Percentiles rank a stretch among this genome's conserved stretches.
Conservation (phyloP, 2,329 filamentous ascomycete genomes). For the Septoria linicola region DNA sequence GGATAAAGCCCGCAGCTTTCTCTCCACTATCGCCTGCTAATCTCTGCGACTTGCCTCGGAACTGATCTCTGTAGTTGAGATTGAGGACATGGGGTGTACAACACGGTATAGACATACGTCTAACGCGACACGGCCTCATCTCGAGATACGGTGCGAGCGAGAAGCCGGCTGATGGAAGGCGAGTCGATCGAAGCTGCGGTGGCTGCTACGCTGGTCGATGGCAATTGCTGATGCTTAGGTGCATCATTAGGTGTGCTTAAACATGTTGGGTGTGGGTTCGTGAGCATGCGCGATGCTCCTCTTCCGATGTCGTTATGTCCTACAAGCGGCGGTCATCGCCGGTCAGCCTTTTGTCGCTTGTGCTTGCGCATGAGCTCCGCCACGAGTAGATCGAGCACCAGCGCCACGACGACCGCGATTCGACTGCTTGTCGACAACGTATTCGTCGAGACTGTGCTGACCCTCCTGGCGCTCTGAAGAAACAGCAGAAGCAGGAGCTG, state of each 20-base stretch:
- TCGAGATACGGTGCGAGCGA: too few species aligned
- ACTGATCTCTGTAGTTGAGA: too few species aligned
- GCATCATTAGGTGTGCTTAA: slow-evolving; percentile 4
- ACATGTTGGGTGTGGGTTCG: background rate
- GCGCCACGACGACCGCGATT: slow-evolving; percentile 19
- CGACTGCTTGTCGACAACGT: slow-evolving; percentile 32
- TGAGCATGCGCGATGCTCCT: background rate
- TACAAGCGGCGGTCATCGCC: slow-evolving; percentile 27
- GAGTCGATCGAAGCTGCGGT: background rate
- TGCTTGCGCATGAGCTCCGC: slow-evolving; percentile 1
- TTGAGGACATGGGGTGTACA: too few species aligned
- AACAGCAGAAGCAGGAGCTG: slow-evolving; percentile 19
- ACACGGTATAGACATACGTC: too few species aligned
- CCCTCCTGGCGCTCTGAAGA: slow-evolving; percentile 23
- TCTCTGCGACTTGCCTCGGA: too few species aligned
- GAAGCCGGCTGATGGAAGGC: too few species aligned
- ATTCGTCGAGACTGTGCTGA: slow-evolving; percentile 33
- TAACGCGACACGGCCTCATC: too few species aligned
- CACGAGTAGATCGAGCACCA: slow-evolving; percentile 17
- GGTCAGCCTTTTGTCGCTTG: slow-evolving; percentile 28
- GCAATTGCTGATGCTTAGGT: slow-evolving; percentile 10
- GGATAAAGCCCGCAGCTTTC: too few species aligned
- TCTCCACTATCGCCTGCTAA: too few species aligned
- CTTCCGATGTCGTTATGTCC: slow-evolving; percentile 32
- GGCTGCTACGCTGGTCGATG: slow-evolving; percentile 8